Evolutionary conservation across 1,284 basidiomycete species (phyloP).

Genomic region (Naganishia sp.): DNA sequence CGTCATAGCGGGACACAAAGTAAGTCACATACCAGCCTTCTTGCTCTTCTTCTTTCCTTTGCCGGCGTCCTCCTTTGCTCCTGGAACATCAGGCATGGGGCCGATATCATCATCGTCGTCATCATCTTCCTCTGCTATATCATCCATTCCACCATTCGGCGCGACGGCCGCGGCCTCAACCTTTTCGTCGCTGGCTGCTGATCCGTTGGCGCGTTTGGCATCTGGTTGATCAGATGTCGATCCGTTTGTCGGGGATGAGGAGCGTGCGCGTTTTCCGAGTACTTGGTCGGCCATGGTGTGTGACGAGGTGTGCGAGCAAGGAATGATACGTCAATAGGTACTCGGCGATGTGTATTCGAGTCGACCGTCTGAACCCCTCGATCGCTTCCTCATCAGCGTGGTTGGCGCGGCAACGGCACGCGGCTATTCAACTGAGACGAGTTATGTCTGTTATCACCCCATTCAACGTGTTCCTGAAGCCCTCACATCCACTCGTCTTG

Average conservation of each 20-base stretch:
- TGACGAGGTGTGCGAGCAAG: too few species aligned
- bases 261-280: slow-evolving; percentile 29
- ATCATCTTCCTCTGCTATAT: slow-evolving; percentile 38
- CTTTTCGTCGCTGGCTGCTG: slow-evolving; percentile 3
- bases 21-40: slow-evolving; percentile 43
- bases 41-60: slow-evolving; percentile 45
- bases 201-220: slow-evolving; percentile 27
- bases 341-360: too few species aligned
- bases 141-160: not conserved
- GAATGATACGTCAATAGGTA: not conserved
- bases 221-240: slow-evolving; percentile 30
- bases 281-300: slow-evolving; percentile 26
- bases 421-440: not conserved
- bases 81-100: slow-evolving; percentile 37
- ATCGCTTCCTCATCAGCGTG: too few species aligned
- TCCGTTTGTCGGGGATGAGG: slow-evolving; percentile 26
- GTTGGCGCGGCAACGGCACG: not conserved
- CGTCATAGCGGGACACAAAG: slow-evolving; percentile 47
- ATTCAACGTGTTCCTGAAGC: too few species aligned
- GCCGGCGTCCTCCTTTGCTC: slow-evolving; percentile 34
- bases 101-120: slow-evolving; percentile 53
- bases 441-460: too few species aligned
- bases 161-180: slow-evolving; percentile 17
- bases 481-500: too few species aligned
- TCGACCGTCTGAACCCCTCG: too few species aligned